These are phyloP conservation scores for Aureococcus anophagefferens DNA, from an alignment of 108 stramenopile species.

Conservation along the genomic window DNA sequence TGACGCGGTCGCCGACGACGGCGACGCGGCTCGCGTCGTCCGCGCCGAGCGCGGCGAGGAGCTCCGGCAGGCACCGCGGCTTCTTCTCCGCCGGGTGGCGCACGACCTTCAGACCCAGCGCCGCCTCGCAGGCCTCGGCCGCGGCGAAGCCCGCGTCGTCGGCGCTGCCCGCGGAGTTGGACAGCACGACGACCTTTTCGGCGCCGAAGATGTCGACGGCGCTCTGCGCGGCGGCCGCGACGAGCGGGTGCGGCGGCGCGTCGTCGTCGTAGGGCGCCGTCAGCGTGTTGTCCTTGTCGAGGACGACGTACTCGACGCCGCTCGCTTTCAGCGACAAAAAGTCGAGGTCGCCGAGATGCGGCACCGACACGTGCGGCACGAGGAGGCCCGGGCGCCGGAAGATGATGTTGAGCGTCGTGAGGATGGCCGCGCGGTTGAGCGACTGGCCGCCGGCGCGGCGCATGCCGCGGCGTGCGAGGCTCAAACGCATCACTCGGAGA, in stretches of 20 bases:
- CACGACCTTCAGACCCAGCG: slow-evolving; percentile 73
- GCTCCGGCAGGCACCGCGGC: slow-evolving; percentile 70
- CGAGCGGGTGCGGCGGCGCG: slow-evolving; percentile 52
- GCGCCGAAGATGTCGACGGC: slow-evolving; percentile 64
- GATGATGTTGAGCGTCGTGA: no score
- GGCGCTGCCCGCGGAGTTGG: slow-evolving; percentile 79
- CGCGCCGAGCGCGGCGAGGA: slow-evolving; percentile 62
- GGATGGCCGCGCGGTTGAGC: no score
- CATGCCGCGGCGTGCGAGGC: no score
- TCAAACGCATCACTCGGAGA: no score
- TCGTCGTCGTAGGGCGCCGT: slow-evolving; percentile 74
- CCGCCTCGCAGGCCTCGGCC: slow-evolving; percentile 59
- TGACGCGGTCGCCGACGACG: slow-evolving; percentile 82
- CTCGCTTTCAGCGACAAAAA: no score
- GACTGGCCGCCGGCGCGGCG: no score
- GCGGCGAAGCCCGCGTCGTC: slow-evolving; percentile 67
- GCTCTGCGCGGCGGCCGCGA: slow-evolving; percentile 43
- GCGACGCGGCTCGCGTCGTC: slow-evolving; percentile 49
- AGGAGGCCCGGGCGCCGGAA: no score
- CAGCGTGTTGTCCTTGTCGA: slow-evolving; percentile 89
- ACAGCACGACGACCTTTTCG: slow-evolving; percentile 68
- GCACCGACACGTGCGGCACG: no score
- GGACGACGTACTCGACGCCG: slow-evolving; percentile 64
- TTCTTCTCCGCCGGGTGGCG: slow-evolving; percentile 73
- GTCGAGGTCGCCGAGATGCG: no score